Percentiles rank a stretch among this genome's conserved stretches.
phyloP scores from a whole-genome alignment of 169 alveolate genomes.

The Cryptosporidium baileyi region DNA sequence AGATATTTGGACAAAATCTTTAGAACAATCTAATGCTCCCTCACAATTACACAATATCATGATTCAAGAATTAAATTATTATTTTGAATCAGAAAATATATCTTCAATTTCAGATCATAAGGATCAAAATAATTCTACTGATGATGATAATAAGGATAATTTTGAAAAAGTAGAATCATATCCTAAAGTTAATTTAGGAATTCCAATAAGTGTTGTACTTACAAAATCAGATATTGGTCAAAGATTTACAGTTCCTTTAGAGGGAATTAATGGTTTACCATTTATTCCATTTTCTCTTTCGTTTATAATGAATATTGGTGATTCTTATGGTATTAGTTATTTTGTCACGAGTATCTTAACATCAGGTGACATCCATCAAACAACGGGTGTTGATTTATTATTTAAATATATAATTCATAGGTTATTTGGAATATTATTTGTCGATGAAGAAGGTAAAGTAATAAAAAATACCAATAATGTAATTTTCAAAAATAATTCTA shows the following conservation, averaged over 20 bases:
- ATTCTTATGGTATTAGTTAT: constrained; percentile 49
- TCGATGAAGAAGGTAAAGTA: constrained; percentile 10
- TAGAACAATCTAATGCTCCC: constrained; percentile 17
- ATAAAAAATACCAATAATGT: neutral
- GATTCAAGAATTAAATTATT: constrained; percentile 21
- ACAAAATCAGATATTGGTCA: constrained; percentile 59
- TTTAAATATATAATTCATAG: constrained; percentile 32
- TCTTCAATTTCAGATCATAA: no score
- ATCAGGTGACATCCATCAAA: constrained; percentile 45
- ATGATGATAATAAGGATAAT: neutral
- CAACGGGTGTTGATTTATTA: constrained; percentile 31
- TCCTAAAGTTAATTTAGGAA: constrained; percentile 47
- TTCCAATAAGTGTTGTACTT: constrained; percentile 46
- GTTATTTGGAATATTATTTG: constrained; percentile 14
- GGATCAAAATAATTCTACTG: neutral
- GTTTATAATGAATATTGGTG: constrained; percentile 43
- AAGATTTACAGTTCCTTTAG: constrained; percentile 39
- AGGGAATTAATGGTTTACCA: constrained; percentile 27
- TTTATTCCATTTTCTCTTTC: constrained; percentile 44
- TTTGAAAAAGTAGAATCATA: neutral
- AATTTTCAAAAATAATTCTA: constrained; percentile 1
- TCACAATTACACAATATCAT: constrained; percentile 29
- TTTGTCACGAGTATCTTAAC: constrained; percentile 27
- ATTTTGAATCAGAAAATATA: neutral
- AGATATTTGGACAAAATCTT: constrained; percentile 27